Conservation (phyloP, 1,284 basidiomycete species). For the Filobasidium uniguttulatum region DNA sequence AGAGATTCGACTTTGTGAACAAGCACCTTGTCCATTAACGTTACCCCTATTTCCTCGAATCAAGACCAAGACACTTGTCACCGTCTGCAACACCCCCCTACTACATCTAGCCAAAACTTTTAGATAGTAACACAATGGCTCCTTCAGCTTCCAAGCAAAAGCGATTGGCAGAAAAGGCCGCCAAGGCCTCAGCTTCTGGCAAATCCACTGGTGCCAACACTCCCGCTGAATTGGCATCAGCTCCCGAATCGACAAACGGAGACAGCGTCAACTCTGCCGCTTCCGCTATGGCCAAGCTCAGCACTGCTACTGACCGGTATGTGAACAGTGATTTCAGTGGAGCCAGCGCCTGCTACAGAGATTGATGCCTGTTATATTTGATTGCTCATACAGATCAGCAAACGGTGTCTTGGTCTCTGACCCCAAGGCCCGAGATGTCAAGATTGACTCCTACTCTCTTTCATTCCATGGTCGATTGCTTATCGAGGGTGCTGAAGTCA, state of each 20-base stretch:
- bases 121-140: slow-evolving; percentile 26
- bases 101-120: too few relatives aligned
- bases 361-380: neutral
- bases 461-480: slow-evolving; percentile 94
- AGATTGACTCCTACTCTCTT: slow-evolving; percentile 89
- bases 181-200: slow-evolving; percentile 38
- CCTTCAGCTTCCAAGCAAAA: slow-evolving; percentile 42
- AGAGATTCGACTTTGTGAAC: neutral
- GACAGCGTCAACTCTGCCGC: slow-evolving; percentile 34
- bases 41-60: neutral
- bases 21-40: neutral
- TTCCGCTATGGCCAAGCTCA: slow-evolving; percentile 68
- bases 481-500: slow-evolving; percentile 74
- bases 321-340: slow-evolving; percentile 24
- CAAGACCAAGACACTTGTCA: neutral
- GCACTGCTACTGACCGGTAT: slow-evolving; percentile 72
- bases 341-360: neutral
- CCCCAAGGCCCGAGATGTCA: slow-evolving; percentile 83
- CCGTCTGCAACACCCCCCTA: neutral
- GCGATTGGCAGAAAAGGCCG: slow-evolving; percentile 19
- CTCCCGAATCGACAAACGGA: slow-evolving; percentile 53
- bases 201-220: slow-evolving; percentile 46
- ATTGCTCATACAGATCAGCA: slow-evolving; percentile 50
- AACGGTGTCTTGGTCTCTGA: slow-evolving; percentile 88
- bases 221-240: slow-evolving; percentile 60